Evolutionary conservation across 2,329 filamentous ascomycete species (phyloP), one percentile per base, ranked within the genome.

Genomic region (Nigrograna mackinnonii): DNA sequence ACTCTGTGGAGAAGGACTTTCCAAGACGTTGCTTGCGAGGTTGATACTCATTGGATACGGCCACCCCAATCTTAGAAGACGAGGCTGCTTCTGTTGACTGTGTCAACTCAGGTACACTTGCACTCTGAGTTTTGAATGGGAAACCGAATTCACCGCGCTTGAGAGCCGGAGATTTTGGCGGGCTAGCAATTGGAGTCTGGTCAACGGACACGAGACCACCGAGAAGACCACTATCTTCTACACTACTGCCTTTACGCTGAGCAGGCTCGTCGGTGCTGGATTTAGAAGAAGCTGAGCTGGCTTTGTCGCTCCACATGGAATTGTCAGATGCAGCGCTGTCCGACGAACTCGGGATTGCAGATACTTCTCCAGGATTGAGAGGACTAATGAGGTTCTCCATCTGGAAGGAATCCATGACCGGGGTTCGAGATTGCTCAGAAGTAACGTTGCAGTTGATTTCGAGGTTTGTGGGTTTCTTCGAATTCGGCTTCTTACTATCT

Each of bases 271-370:
- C 54, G 2, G 52, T 45, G 33, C 62, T 67, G 2, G 60, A 63
- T 20, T 56, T 54, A 6, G 64, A 67, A 3, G 62, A 66, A 2
- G 47, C 39, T 6, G 50, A 54, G 34, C 62, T 65, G 30, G 40
- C 55, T 2, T 49, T 43, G 31, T 64, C 62, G 20, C 61, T 67
- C 61, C 60, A 68, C 9, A 57, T 36, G 7, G 58, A 57, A 39
- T 52, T 63, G 13, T 51, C 43, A 2, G 59, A 64, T 14, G 46
- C 57, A 3, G 55, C 55, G 38, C 63, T 66, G 11, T 61, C 57
- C 4, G 60, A 58, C 1, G 59, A 62, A 35, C 51, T 57, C 19
- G 58, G 50, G 26, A 38, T 12, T 22, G 49, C 41, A 3, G 28
- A 35, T 4, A 21, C 22, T 6, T 37, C 40, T 13, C 39, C 16